Conservation (phyloP, 108 stramenopile species). For the Skeletonema grethae region DNA sequence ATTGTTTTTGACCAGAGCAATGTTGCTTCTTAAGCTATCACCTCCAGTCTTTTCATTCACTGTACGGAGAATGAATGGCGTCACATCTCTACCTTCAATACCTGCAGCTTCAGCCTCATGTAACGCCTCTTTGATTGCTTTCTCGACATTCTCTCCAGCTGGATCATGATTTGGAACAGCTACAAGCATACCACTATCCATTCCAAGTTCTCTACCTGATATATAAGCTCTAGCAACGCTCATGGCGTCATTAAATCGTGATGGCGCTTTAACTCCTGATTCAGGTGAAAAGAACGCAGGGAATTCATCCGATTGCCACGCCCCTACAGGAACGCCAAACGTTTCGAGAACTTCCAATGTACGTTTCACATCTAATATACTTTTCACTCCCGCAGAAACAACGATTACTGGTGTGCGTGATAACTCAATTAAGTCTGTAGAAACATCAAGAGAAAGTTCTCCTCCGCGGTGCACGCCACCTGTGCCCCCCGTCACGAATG, state of each 20-base stretch:
- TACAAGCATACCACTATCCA: conserved; percentile 87
- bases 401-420: conserved; percentile 92
- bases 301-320: conserved; percentile 85
- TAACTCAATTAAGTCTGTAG: conserved; percentile 94
- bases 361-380: conserved; percentile 91
- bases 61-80: conserved; percentile 91
- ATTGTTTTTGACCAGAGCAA: conserved; percentile 91
- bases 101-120: conserved; percentile 59
- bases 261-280: conserved; percentile 68
- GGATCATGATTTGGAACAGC: conserved; percentile 95
- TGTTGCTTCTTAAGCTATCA: conserved; percentile 87
- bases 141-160: conserved; percentile 82
- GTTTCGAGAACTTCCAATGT: conserved; percentile 99
- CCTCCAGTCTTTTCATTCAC: conserved; percentile 80
- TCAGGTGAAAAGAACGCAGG: conserved; percentile 96
- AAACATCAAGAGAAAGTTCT: conserved; percentile 85
- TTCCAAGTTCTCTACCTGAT: conserved; percentile 54
- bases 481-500: conserved; percentile 94
- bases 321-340: conserved; percentile 86
- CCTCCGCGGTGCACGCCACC: conserved; percentile 96
- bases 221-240: conserved; percentile 78
- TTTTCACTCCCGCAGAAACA: conserved; percentile 97
- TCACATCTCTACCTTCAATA: conserved; percentile 86
- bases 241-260: conserved; percentile 64
- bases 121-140: conserved; percentile 84